phyloP scores from a whole-genome alignment of 495 filamentous ascomycete species.

The Aspergillus wentii region DNA sequence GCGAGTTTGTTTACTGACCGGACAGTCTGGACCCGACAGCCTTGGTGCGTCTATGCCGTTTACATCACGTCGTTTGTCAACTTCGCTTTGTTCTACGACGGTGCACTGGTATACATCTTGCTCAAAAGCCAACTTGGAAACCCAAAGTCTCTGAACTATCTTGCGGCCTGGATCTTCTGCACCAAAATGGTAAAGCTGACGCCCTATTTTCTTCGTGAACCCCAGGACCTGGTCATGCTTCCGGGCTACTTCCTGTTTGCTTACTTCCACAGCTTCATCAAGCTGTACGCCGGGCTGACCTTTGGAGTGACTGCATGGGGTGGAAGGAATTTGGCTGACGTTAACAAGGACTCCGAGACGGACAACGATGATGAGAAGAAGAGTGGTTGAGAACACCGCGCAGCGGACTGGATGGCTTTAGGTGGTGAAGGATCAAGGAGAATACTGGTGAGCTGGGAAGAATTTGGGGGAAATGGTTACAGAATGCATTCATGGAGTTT shows the following conservation, averaged over 20 bases:
- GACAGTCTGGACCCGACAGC: conserved; percentile 46
- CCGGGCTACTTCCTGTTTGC: conserved; percentile 52
- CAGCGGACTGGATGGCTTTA: no score
- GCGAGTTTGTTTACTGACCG: conserved; percentile 50
- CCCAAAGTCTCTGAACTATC: conserved; percentile 7
- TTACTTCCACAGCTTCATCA: conserved; percentile 59
- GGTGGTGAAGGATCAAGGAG: no score
- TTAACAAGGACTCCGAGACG: not conserved
- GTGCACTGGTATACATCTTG: conserved; percentile 31
- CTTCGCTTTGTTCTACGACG: conserved; percentile 53
- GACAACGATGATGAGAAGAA: no score
- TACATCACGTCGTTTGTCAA: conserved; percentile 55
- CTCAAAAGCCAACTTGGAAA: conserved; percentile 3
- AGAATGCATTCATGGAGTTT: no score
- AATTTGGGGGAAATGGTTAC: no score
- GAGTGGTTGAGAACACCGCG: no score
- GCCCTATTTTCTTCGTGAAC: conserved; percentile 52
- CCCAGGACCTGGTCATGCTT: conserved; percentile 49
- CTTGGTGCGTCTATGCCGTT: conserved; percentile 59
- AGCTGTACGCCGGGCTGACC: conserved; percentile 57
- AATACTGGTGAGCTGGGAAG: no score
- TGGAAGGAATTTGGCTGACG: conserved; percentile 1
- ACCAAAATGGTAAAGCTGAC: conserved; percentile 60
- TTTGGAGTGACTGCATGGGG: conserved; percentile 21
- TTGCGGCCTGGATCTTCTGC: conserved; percentile 35